Conservation (phyloP, 345 rosid genomes). For the Orychophragmus violaceus region DNA sequence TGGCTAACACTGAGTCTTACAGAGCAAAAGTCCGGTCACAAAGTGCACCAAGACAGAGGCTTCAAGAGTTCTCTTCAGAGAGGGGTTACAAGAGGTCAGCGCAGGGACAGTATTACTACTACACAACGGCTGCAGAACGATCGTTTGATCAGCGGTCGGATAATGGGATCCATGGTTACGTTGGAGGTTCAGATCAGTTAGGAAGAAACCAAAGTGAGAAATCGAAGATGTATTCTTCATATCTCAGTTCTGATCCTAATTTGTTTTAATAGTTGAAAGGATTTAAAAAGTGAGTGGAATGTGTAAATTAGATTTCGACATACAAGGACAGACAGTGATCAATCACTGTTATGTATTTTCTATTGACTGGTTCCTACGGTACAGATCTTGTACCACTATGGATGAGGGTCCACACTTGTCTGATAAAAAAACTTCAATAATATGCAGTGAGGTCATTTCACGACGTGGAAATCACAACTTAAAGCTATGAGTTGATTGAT, state of each 20-base stretch:
- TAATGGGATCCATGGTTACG: conserved; percentile 28
- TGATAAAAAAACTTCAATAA: conserved; percentile 8
- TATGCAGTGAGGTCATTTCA: conserved; percentile 20
- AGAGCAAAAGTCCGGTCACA: conserved; percentile 81
- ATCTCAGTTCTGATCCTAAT: conserved; percentile 14
- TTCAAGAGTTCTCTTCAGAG: conserved; percentile 37
- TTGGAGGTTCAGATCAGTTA: background rate
- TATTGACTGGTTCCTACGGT: conserved; percentile 12
- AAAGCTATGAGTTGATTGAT: conserved; percentile 13
- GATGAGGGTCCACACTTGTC: conserved; percentile 2
- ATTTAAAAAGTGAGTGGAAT: conserved; percentile 1
- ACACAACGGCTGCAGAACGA: conserved; percentile 23
- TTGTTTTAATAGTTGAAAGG: background rate
- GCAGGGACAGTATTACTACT: conserved; percentile 40
- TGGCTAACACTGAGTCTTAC: conserved; percentile 88
- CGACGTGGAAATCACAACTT: conserved; percentile 30
- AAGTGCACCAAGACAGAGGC: conserved; percentile 93
- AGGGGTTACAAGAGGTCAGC: conserved; percentile 27
- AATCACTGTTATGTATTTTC: conserved; percentile 10
- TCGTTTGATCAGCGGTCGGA: conserved; percentile 36
- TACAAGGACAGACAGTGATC: conserved; percentile 13
- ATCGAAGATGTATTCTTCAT: conserved; percentile 24
- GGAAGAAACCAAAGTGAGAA: conserved; percentile 20
- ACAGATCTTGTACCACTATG: conserved; percentile 16
- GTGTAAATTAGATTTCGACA: conserved; percentile 23